Evolutionary conservation across 257 asterid species (phyloP).

Genomic region (Nicotiana tabacum): DNA sequence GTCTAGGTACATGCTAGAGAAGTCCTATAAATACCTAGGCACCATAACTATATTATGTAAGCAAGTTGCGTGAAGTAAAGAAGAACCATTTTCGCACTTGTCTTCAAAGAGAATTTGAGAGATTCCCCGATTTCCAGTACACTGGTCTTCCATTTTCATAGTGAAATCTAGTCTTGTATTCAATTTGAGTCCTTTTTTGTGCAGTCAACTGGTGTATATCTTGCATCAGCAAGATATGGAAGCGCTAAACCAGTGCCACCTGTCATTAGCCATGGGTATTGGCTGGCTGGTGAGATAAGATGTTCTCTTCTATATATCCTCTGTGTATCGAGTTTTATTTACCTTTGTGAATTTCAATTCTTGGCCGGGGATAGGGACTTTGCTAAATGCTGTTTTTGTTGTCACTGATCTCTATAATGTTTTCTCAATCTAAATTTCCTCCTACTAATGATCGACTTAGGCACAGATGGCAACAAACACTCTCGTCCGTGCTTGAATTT

Average conservation of each 20-base stretch:
- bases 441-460: background rate
- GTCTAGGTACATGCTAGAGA: too few species aligned
- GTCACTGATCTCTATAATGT: conserved; percentile 26
- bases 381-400: conserved; percentile 63
- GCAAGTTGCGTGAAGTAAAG: too few species aligned
- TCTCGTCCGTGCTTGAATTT: background rate
- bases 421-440: background rate
- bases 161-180: background rate
- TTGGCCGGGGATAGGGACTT: conserved; percentile 59
- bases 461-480: background rate
- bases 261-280: conserved; percentile 66
- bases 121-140: background rate
- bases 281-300: conserved; percentile 65
- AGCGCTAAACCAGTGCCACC: conserved; percentile 90
- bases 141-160: background rate
- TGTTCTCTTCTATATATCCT: background rate
- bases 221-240: conserved; percentile 80
- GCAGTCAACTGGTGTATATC: conserved; percentile 71
- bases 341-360: background rate
- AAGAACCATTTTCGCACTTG: too few species aligned
- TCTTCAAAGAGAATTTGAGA: too few species aligned
- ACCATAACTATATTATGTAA: too few species aligned
- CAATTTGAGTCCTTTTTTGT: background rate
- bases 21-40: too few species aligned
- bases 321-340: background rate